Conservation (phyloP, 2,329 filamentous ascomycete genomes). For the Paraconiothyrium sp. region DNA sequence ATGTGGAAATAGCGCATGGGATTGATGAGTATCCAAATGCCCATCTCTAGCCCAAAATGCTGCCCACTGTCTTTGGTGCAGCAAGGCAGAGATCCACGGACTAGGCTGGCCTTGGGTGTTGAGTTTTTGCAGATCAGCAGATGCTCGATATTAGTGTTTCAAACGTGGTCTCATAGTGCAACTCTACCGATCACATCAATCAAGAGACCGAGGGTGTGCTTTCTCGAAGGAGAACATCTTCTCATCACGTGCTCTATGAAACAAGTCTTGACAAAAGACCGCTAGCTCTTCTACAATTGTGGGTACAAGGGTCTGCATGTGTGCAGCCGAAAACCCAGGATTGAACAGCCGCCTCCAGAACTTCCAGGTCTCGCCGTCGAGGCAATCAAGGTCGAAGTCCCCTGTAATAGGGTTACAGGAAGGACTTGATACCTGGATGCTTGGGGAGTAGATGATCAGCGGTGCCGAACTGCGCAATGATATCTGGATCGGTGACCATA, state of each 20-base stretch:
- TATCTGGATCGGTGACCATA: conserved; percentile 17
- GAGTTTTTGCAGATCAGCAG: conserved; percentile 10
- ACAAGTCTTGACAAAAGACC: conserved; percentile 11
- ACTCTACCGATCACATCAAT: conserved; percentile 31
- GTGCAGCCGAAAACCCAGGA: conserved; percentile 51
- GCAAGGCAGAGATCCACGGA: conserved; percentile 18
- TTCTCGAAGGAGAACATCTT: conserved; percentile 29
- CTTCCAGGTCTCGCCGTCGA: conserved; percentile 25
- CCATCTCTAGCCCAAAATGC: conserved; percentile 18
- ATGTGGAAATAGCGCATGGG: conserved; percentile 20
- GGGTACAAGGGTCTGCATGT: conserved; percentile 64
- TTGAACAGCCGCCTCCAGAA: conserved; percentile 41
- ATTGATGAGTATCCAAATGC: conserved; percentile 20
- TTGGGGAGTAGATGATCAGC: conserved; percentile 18
- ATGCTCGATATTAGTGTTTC: not conserved
- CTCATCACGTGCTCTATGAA: conserved; percentile 15
- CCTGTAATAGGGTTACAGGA: conserved; percentile 17
- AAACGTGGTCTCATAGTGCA: conserved; percentile 22
- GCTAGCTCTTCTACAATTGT: conserved; percentile 46
- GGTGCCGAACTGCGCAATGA: conserved; percentile 16
- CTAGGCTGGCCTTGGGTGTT: conserved; percentile 17
- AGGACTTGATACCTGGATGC: conserved; percentile 19
- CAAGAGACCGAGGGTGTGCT: conserved; percentile 23
- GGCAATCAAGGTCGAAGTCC: conserved; percentile 16
- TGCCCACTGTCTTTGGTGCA: conserved; percentile 18